Percentiles rank a stretch among this genome's conserved stretches.
Conservation (phyloP, 208 protist genomes). For the Phytomonas sp. region DNA sequence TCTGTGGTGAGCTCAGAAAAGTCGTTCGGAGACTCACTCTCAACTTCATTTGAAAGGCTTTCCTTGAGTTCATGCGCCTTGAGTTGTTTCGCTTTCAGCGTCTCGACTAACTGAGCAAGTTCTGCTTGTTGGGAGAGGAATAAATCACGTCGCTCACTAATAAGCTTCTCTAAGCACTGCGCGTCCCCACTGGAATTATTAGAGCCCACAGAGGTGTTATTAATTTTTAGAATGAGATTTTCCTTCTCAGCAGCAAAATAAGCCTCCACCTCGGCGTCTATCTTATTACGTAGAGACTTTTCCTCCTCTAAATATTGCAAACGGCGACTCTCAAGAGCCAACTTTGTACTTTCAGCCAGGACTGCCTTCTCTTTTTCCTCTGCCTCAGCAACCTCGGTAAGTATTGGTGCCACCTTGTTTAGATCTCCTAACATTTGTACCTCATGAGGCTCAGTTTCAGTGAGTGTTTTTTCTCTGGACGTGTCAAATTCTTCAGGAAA, state of each 20-base stretch:
- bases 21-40: not conserved
- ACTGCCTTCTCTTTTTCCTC: not conserved
- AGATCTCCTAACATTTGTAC: not conserved
- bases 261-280: not conserved
- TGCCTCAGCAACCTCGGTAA: not conserved
- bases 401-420: not conserved
- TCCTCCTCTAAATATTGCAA: not conserved
- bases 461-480: not conserved
- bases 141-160: not conserved
- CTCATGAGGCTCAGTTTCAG: not conserved
- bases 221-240: not conserved
- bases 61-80: constrained; percentile 32
- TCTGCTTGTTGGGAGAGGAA: not conserved
- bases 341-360: not conserved
- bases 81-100: constrained; percentile 35
- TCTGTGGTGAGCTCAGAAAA: not conserved
- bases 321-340: not conserved
- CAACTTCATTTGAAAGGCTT: not conserved
- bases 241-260: not conserved
- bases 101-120: constrained; percentile 15
- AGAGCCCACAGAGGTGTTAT: not conserved
- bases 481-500: too few species aligned
- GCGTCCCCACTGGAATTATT: not conserved
- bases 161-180: not conserved
- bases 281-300: not conserved